Conservation (phyloP, 2,329 filamentous ascomycete species). For the Hypoxylon sp. region DNA sequence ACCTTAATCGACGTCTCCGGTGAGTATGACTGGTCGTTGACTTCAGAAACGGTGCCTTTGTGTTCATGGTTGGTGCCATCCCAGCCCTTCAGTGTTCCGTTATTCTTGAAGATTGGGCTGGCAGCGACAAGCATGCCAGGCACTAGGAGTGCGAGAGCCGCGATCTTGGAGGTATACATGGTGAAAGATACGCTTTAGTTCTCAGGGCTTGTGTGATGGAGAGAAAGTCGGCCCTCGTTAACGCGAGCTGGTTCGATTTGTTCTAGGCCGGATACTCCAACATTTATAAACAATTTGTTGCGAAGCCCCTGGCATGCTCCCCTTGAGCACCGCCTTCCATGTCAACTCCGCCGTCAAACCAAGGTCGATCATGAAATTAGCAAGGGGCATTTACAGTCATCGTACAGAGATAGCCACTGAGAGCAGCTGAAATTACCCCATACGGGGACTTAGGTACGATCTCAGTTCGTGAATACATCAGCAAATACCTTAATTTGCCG, state of each 20-base stretch:
- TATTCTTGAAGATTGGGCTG: slow-evolving; percentile 27
- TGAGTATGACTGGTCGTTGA: slow-evolving; percentile 46
- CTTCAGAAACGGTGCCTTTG: slow-evolving; percentile 51
- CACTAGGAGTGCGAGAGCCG: slow-evolving; percentile 32
- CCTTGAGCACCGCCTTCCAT: slow-evolving; percentile 12
- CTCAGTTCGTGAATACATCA: slow-evolving; percentile 7
- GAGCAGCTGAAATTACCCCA: neutral
- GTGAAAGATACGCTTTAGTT: neutral
- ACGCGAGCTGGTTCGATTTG: neutral
- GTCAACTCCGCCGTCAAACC: neutral
- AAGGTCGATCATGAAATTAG: slow-evolving; percentile 10
- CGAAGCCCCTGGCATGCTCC: neutral
- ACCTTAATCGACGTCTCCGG: slow-evolving; percentile 52
- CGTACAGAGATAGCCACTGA: slow-evolving; percentile 21
- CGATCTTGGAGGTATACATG: slow-evolving; percentile 35
- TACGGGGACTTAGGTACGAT: neutral
- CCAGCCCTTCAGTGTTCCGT: slow-evolving; percentile 40
- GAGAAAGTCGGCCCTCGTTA: neutral
- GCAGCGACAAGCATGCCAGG: slow-evolving; percentile 25
- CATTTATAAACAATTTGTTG: slow-evolving; percentile 25
- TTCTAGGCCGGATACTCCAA: neutral
- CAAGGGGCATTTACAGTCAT: slow-evolving; percentile 11
- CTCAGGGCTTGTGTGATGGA: slow-evolving; percentile 1
- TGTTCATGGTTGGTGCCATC: slow-evolving; percentile 51
- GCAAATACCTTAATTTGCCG: slow-evolving; percentile 7